Conservation (phyloP, 1,284 basidiomycete species). For the Sanguinoderma infundibulare region DNA sequence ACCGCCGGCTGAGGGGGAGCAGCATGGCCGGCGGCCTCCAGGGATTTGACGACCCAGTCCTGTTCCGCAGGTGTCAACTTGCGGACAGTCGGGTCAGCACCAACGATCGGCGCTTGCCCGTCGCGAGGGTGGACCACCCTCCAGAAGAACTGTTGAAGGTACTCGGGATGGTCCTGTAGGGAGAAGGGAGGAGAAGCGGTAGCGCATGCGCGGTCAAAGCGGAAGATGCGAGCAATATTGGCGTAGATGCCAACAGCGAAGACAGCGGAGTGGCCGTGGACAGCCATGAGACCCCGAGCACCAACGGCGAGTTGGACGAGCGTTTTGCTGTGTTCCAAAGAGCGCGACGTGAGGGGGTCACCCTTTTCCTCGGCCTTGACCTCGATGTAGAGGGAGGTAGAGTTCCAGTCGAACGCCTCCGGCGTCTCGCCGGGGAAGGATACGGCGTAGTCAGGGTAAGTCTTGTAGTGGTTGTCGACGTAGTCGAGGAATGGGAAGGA, state of each 20-base stretch:
- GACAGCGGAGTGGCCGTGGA: neutral
- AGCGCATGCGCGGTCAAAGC: conserved; percentile 3
- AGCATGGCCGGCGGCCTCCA: neutral
- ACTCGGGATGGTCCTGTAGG: neutral
- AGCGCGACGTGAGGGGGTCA: no score
- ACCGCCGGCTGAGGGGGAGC: neutral
- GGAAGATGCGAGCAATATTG: neutral
- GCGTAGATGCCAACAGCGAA: conserved; percentile 1
- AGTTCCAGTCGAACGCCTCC: no score
- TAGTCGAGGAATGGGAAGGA: no score
- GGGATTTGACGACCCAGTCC: neutral
- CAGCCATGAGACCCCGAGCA: neutral
- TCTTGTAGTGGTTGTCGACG: no score
- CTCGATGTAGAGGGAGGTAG: no score
- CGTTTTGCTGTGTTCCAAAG: no score
- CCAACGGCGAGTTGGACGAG: neutral
- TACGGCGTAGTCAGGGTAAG: no score
- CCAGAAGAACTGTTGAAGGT: conserved; percentile 9
- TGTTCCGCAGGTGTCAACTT: neutral
- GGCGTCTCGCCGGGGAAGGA: no score
- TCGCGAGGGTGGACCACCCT: neutral
- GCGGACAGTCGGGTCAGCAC: neutral
- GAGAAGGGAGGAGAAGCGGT: conserved; percentile 1
- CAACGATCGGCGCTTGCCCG: neutral
- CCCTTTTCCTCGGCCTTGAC: no score